Evolutionary conservation across 176 grass and related monocot genomes (phyloP).

Genomic region (Oryza coarctata): DNA sequence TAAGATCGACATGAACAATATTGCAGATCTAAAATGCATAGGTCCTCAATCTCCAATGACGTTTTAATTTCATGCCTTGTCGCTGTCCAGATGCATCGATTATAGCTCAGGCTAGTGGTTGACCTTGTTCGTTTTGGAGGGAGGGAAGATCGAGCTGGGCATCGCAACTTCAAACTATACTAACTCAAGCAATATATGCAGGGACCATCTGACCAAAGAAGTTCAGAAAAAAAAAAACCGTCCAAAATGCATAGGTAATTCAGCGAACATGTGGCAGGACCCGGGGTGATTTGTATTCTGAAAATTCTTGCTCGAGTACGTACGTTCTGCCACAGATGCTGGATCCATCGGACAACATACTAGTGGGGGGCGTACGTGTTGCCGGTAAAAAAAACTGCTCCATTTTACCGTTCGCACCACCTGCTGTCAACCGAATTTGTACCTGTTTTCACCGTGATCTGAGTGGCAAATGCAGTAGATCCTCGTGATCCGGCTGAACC

Average conservation of each 20-base stretch:
- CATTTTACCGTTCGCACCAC: not conserved
- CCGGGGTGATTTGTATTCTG: not conserved
- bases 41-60: not conserved
- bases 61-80: conserved; percentile 1
- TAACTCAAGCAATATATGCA: not conserved
- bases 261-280: not conserved
- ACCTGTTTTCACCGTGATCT: not conserved
- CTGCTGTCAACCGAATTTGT: not conserved
- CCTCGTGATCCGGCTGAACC: not conserved
- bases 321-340: not conserved
- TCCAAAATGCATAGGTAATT: not conserved
- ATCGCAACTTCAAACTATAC: not conserved
- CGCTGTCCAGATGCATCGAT: not conserved
- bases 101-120: not conserved
- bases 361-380: not conserved
- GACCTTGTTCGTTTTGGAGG: not conserved
- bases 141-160: not conserved
- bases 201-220: not conserved
- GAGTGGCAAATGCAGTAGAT: conserved; percentile 23
- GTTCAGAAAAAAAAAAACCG: not conserved
- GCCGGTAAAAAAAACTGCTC: not conserved
- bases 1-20: not conserved
- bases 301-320: not conserved
- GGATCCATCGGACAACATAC: not conserved
- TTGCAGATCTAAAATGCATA: conserved; percentile 7